These are phyloP conservation scores for Cercospora sp. DNA, from an alignment of 2,329 filamentous ascomycete genomes.

Conservation along the genomic window DNA sequence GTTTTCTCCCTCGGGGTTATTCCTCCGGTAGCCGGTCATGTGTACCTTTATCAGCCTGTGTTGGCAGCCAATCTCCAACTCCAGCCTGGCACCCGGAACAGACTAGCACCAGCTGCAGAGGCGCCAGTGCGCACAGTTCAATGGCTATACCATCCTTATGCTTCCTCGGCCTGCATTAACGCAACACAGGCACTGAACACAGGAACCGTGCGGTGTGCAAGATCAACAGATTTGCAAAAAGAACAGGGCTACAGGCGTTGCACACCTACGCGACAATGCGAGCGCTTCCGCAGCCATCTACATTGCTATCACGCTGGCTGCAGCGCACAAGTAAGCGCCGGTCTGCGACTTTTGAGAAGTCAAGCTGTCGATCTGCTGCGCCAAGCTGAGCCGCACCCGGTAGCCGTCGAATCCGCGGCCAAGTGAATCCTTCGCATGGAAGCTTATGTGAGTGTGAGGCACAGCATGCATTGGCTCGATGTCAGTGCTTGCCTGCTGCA, in stretches of 20 bases:
- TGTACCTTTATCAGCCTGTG: background rate
- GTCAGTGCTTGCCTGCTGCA: background rate
- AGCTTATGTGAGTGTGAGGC: background rate
- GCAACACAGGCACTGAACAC: background rate
- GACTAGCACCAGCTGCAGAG: background rate
- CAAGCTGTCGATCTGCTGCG: background rate
- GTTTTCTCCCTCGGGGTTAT: background rate
- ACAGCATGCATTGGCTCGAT: background rate
- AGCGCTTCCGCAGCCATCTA: background rate
- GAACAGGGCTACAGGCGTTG: background rate
- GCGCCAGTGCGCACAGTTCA: background rate
- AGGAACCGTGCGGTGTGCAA: background rate
- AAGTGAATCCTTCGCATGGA: background rate
- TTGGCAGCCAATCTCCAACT: background rate
- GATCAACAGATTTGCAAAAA: background rate
- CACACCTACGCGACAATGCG: background rate
- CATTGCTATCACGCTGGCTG: background rate
- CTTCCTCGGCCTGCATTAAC: background rate
- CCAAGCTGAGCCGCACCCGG: background rate
- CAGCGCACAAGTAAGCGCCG: background rate
- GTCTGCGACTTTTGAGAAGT: background rate
- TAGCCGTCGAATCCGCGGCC: background rate
- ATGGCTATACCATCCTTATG: background rate
- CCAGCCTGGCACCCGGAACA: background rate
- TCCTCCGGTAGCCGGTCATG: background rate